These are phyloP conservation scores for Citrullus mucosospermus DNA, from an alignment of 306 rosid species.

Conservation along the genomic window DNA sequence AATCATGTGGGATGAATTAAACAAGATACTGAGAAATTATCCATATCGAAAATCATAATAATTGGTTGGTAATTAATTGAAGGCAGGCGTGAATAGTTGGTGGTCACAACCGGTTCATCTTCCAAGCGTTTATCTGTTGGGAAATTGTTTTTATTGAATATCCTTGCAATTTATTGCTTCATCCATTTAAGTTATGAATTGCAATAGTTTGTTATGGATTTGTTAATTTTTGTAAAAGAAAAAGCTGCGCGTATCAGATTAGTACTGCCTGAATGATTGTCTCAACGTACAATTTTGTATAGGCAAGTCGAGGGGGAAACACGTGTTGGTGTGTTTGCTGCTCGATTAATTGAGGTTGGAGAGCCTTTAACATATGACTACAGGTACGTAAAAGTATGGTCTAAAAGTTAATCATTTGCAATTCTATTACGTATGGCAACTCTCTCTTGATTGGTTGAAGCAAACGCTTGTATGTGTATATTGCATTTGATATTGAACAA, in stretches of 20 bases:
- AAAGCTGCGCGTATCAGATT: not conserved
- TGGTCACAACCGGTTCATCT: not conserved
- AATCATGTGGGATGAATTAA: not conserved
- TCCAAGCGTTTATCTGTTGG: not conserved
- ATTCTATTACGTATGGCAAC: not conserved
- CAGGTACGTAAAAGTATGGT: conserved; percentile 33
- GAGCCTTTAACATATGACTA: conserved; percentile 85
- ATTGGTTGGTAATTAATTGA: not conserved
- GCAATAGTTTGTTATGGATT: not conserved
- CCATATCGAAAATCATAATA: too few species aligned
- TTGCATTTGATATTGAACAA: not conserved
- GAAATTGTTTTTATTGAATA: not conserved
- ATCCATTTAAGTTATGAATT: not conserved
- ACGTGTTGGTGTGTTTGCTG: conserved; percentile 77
- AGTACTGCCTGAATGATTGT: not conserved
- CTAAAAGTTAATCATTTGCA: not conserved
- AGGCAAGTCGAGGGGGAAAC: conserved; percentile 97
- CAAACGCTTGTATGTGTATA: not conserved
- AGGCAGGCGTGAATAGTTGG: not conserved
- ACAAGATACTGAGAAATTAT: too few species aligned
- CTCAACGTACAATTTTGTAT: conserved; percentile 12
- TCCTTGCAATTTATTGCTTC: not conserved
- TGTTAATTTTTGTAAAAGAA: not conserved
- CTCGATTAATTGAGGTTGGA: conserved; percentile 58
- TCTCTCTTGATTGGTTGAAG: not conserved